Base-by-base conservation (phyloP, 192 early-diverging fungal genomes). In the Geranomyces variabilis region DNA sequence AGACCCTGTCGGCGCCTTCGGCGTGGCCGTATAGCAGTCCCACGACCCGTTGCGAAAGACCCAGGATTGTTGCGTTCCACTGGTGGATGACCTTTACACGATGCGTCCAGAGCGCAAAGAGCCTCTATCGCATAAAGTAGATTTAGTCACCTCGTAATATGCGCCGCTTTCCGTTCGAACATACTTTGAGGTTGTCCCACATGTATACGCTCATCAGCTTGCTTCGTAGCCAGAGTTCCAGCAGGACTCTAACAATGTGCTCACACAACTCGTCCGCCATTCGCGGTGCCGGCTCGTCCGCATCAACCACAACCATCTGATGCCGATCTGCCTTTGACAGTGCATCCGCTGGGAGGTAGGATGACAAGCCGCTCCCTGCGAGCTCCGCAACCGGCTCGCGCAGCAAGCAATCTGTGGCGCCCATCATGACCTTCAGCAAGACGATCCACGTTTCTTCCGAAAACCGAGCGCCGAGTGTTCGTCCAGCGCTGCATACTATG, bases 201-300 rank as follows among this genome's bases (percentile, higher is more conserved):
- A 93, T 90, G 30, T 90, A 86, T 13, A 90, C 86, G 55, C 84
- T 71, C 45, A 74, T 80, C 24, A 84, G 86, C 33, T 80, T 80
- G 47, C 91, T 91, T 22, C 91, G 71, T 47, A 94, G 77, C 93
- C 92, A 94, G 59, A 92, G 71, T 63, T 95, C 92, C 74, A 91
- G 83, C 34, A 93, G 74, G 10, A 85, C 92, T 66, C 87, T 71
- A 0, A 92, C 78, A 46, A 95, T 73, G 62, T 85, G 79, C 62
- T 90, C 90, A 70, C 90, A 92, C 31, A 95, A 78, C 66, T 89
- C 84, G 74, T 94, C 92, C 22, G 84, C 90, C 89, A 95, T 91
- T 34, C 77, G 79, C 0, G 68, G 63, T 13, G 66, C 75, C 59
- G 77, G 46, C 14, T 82, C 77, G 1, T 84, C 63, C 53, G 63